Conservation (phyloP, 2,329 filamentous ascomycete species). For the Epichloe typhina region DNA sequence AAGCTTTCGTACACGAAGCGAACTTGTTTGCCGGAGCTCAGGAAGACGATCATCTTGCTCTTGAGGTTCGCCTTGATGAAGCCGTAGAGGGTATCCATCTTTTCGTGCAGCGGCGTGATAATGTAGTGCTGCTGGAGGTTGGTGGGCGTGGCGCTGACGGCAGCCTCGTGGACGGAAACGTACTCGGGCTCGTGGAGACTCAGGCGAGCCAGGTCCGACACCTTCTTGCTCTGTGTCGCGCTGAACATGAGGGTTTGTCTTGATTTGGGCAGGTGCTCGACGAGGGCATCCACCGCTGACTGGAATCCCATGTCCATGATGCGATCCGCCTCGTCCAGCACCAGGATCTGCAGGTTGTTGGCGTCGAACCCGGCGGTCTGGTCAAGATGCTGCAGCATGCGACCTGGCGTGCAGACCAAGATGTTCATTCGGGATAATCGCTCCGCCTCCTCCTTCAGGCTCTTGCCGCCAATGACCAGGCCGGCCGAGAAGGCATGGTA, state of each 20-base stretch:
- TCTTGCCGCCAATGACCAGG: constrained; percentile 87
- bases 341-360: constrained; percentile 81
- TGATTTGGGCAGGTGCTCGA: constrained; percentile 76
- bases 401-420: constrained; percentile 83
- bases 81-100: constrained; percentile 82
- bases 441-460: constrained; percentile 72
- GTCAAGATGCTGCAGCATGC: constrained; percentile 91
- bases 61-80: constrained; percentile 88
- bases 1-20: constrained; percentile 92
- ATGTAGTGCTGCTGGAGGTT: constrained; percentile 87
- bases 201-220: constrained; percentile 80
- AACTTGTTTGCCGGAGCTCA: constrained; percentile 92
- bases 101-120: constrained; percentile 70
- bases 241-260: constrained; percentile 92
- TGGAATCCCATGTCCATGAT: constrained; percentile 98
- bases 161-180: constrained; percentile 80
- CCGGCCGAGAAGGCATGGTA: constrained; percentile 87
- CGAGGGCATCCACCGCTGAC: constrained; percentile 74
- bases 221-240: constrained; percentile 88
- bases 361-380: constrained; percentile 85
- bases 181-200: constrained; percentile 89
- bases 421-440: constrained; percentile 90
- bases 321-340: constrained; percentile 89
- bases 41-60: constrained; percentile 87
- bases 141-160: constrained; percentile 65